phyloP scores from a whole-genome alignment of 2,329 filamentous ascomycete genomes.

The Arthrinium puccinioides region DNA sequence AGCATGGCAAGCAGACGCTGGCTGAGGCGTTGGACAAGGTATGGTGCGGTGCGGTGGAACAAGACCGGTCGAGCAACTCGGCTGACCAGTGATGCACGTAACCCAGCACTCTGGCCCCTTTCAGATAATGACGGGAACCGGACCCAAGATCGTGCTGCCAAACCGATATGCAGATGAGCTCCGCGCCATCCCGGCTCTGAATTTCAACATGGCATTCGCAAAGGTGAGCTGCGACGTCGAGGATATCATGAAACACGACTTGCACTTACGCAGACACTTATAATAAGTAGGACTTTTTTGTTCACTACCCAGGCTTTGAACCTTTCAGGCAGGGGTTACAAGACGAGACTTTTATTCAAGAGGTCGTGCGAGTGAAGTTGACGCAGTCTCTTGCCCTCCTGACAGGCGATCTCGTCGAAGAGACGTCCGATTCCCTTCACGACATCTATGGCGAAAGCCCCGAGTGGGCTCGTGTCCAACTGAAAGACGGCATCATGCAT shows the following conservation, averaged over 20 bases:
- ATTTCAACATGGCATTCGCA: constrained; percentile 25
- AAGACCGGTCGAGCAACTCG: no score
- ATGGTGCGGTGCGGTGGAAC: no score
- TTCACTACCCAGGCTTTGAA: constrained; percentile 25
- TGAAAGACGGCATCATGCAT: constrained; percentile 29
- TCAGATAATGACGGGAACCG: constrained; percentile 23
- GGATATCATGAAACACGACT: no score
- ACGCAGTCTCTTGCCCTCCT: constrained; percentile 25
- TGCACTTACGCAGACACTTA: no score
- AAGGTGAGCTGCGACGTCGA: constrained; percentile 21
- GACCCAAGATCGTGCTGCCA: constrained; percentile 24
- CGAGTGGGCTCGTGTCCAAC: constrained; percentile 31
- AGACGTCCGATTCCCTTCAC: constrained; percentile 22
- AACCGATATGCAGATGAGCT: constrained; percentile 26
- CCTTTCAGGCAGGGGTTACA: constrained; percentile 14
- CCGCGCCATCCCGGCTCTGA: constrained; percentile 23
- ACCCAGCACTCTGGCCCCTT: constrained; percentile 21
- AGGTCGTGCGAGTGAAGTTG: constrained; percentile 23
- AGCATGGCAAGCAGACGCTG: constrained; percentile 15
- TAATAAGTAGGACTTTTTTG: constrained; percentile 23
- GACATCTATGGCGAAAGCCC: constrained; percentile 21
- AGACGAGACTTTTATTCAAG: constrained; percentile 18
- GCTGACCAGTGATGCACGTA: no score
- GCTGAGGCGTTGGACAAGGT: constrained; percentile 17
- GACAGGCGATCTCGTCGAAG: constrained; percentile 26